Base-by-base conservation (phyloP, 179 eudicot genomes). In the Heliamphora pulchella region DNA sequence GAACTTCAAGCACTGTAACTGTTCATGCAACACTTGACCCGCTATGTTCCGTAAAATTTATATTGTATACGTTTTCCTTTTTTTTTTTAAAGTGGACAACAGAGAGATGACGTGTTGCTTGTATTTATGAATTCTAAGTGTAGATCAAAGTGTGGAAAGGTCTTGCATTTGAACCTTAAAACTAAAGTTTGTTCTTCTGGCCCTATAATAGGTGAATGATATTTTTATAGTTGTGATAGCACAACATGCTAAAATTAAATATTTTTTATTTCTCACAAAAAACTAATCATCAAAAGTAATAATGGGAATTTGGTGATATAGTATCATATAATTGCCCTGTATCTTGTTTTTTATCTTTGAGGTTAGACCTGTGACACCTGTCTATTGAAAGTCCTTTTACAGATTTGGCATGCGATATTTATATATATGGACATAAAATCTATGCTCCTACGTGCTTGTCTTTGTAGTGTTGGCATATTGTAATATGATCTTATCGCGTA, bases 401-500 rank as follows among this genome's bases (percentile, higher is more conserved):
- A 17, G 20, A 18, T 55, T 69, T 6, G 54, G 67, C 55, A 57
- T 69, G 76, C 31, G 47, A 58, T 14, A 70, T 15, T 46, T 78
- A 2, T 67, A 58, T 55, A 17, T 15, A 2, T 17, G 50, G 63
- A 50, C 54, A 17, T 63, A 44, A 70, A 5, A 75, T 59, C 39
- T 46, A 31, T 20, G 31, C 54, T 17, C 59, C 44, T 75, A 59
- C 70, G 20, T 51, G 71, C 55, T 57, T 41, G 17, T 71, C 59
- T 62, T 18, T 81, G 77, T 17, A 47, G 47, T 51, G 9, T 61
- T 13, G 61, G 47, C 46, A 47, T 79, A 43, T 71, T 47, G 9
- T 14, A 15, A 22, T 22, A 70, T 65, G 67, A 83, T 55, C 76
- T 74, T 74, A 22, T 83, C 69, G 69, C 13, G 39, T 74, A 54